Base-by-base conservation (phyloP, 306 rosid species). In the Castanea crenata region DNA sequence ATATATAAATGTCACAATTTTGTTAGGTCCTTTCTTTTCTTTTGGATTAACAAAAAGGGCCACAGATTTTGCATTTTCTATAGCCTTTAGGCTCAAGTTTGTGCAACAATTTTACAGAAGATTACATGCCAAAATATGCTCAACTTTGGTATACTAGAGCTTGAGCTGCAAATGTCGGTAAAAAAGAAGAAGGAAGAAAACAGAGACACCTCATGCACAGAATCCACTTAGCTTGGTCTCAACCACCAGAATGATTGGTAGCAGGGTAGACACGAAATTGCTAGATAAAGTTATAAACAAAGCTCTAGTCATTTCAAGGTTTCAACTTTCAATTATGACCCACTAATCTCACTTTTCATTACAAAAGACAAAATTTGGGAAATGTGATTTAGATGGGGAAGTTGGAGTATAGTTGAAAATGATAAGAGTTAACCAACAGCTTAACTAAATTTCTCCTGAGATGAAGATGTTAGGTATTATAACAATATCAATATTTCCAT, bases 351-450 rank as follows among this genome's bases (percentile, higher is more conserved):
- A 56, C 38, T 65, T 55, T 83, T 18, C 74, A 71, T 63, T 12
- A 67, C 15, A 0, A 69, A 78, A 74, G 89, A 80, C 79, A 69
- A 75, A 55, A 18, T 73, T 15, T 27, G 69, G 67, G 71, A 56
- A 23, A 34, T 56, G 77, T 31, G 73, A 69, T 55, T 11, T 15
- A 31, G 70, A 76, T 31, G 11, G 19, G 19, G 29, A 13, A 14
- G 54, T 74, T 62, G 68, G 79, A 32, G 32, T 61, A 61, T 72
- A 31, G 74, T 10, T 61, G 73, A 82, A 68, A 72, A 75, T 16
- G 81, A 80, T 62, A 67, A 67, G 58, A 75, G 52, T 74, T 85
- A 63, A 54, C 62, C 65, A 31, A 74, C 69, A 69, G 14, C 11
- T 71, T 69, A 54, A 74, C 87, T 31, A 76, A 35, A 44, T 54